Base-by-base conservation (phyloP, 805 yeast genomes). In the Lipomyces chichibuensis region DNA sequence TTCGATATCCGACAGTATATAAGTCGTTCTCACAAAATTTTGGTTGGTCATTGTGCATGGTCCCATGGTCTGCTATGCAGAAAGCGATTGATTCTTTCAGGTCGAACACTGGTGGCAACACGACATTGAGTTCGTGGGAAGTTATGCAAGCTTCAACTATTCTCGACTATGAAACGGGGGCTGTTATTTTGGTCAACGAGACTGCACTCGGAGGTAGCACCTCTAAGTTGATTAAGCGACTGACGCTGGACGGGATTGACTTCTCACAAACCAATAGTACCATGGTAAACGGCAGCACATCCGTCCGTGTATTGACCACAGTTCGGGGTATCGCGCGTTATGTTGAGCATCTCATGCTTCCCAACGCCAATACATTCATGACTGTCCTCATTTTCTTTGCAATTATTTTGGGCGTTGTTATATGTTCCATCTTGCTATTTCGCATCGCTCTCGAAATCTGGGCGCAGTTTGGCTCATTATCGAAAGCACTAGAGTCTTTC, bases 341-440 rank as follows among this genome's bases (percentile, higher is more conserved):
- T 65, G 69, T 74, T 7, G 76, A 76, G 39, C 72, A 75, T 54
- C 71, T 76, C 9, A 51, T 67, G 33, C 69, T 77, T 27, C 80
- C 80, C 9, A 63, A 67, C 49, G 74, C 78, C 20, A 76, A 77
- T 64, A 73, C 77, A 13, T 77, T 77, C 64, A 65, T 74, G 69
- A 75, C 78, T 6, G 67, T 74, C 4, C 66, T 77, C 29, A 66
- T 77, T 20, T 77, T 78, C 76, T 77, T 76, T 72, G 70, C 72
- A 8, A 73, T 77, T 29, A 64, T 73, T 33, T 60, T 77, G 58
- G 77, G 69, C 7, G 72, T 64, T 1, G 65, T 74, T 17, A 54
- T 75, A 5, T 63, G 66, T 6, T 60, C 65, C 17, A 69, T 76
- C 37, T 57, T 77, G 46, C 57, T 60, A n/a, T 68, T 77, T 69